Conservation (phyloP, 2,329 filamentous ascomycete genomes). For the Aspergillus aculeatinus region DNA sequence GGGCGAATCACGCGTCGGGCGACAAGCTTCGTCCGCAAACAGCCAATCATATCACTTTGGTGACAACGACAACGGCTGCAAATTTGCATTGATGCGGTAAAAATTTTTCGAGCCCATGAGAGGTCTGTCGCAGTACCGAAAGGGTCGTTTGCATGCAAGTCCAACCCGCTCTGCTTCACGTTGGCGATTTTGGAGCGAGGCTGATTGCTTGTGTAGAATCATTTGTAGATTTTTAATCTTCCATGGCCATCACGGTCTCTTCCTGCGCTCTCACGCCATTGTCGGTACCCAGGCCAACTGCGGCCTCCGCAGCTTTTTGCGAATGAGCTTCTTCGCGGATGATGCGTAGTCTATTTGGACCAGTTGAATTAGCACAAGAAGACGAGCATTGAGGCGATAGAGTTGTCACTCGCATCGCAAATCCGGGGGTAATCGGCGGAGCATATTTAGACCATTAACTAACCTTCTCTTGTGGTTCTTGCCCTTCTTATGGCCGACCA, state of each 20-base stretch:
- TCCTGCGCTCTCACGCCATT: slow-evolving; percentile 55
- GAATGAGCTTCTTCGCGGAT: slow-evolving; percentile 82
- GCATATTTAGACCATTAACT: slow-evolving; percentile 9
- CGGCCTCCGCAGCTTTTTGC: slow-evolving; percentile 82
- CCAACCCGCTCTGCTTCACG: background rate
- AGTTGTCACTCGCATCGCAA: slow-evolving; percentile 3
- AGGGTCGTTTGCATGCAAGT: background rate
- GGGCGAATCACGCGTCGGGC: slow-evolving; percentile 19
- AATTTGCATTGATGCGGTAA: slow-evolving; percentile 8
- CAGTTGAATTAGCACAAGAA: background rate
- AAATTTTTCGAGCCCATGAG: slow-evolving; percentile 1
- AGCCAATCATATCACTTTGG: slow-evolving; percentile 17
- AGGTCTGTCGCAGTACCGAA: background rate
- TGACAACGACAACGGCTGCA: slow-evolving; percentile 15
- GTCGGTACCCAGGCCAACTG: slow-evolving; percentile 68
- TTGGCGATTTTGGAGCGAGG: background rate
- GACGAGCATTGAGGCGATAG: slow-evolving; percentile 8
- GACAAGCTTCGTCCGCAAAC: slow-evolving; percentile 12
- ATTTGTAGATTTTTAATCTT: slow-evolving; percentile 30
- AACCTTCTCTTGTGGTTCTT: slow-evolving; percentile 93
- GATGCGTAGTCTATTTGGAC: slow-evolving; percentile 66
- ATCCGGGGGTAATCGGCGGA: background rate
- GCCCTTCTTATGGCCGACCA: slow-evolving; percentile 73
- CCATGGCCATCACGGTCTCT: slow-evolving; percentile 43
- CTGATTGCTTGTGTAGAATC: background rate